A percentile compares a stretch with the other conserved stretches of the same genome.
Conservation (phyloP, 768 basidiomycete genomes). For the Agrocybe praecox region DNA sequence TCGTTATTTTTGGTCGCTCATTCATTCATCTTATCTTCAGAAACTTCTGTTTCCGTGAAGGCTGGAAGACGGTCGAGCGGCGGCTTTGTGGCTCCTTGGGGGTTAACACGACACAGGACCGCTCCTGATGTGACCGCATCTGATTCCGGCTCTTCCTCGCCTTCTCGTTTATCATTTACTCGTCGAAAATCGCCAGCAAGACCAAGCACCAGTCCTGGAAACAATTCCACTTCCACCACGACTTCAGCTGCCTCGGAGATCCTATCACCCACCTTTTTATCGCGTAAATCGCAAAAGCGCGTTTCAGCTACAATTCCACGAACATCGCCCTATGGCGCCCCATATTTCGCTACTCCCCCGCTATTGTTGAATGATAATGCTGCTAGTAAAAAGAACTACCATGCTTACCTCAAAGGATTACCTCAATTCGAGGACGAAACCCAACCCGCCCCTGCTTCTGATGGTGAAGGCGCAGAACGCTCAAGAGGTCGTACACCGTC, state of each 20-base stretch:
- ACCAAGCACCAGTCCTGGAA: conserved; percentile 12
- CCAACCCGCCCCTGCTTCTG: conserved; percentile 9
- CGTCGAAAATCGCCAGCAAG: conserved; percentile 20
- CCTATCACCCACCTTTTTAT: conserved; percentile 22
- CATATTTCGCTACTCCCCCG: conserved; percentile 47
- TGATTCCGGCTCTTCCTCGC: conserved; percentile 16
- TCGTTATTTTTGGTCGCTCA: conserved; percentile 5
- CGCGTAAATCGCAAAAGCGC: conserved; percentile 31
- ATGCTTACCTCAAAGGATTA: conserved; percentile 23
- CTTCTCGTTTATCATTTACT: conserved; percentile 24
- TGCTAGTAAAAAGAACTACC: conserved; percentile 12
- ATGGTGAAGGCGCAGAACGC: conserved; percentile 14
- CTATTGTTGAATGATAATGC: conserved; percentile 21
- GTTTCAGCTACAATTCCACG: conserved; percentile 35
- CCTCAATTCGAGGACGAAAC: conserved; percentile 29
- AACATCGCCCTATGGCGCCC: conserved; percentile 45
- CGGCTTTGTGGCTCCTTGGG: conserved; percentile 18
- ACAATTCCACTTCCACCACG: conserved; percentile 1
- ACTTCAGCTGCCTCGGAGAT: conserved; percentile 18
- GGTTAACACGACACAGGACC: conserved; percentile 20
- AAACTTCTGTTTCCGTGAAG: conserved; percentile 17
- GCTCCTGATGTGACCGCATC: conserved; percentile 14
- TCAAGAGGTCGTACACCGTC: conserved; percentile 19
- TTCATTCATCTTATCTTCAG: conserved; percentile 9
- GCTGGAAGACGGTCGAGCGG: conserved; percentile 23